These are phyloP conservation scores for Backusella westeae DNA, from an alignment of 192 early-diverging fungal genomes.

Conservation along the genomic window DNA sequence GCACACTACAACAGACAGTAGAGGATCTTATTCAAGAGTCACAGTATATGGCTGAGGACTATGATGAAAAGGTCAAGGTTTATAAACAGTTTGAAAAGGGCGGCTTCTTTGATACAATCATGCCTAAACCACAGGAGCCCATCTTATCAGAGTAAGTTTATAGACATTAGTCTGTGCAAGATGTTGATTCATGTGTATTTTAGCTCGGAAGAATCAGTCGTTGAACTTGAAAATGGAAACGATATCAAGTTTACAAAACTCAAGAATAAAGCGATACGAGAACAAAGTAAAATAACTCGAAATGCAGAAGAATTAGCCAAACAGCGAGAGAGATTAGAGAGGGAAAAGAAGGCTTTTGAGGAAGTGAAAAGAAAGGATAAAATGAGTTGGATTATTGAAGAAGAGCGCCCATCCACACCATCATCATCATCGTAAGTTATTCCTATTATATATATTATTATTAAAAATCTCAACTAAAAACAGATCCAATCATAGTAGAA, in stretches of 20 bases:
- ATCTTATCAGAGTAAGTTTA: slow-evolving; percentile 22
- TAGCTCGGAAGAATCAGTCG: slow-evolving; percentile 14
- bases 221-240: slow-evolving; percentile 44
- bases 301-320: slow-evolving; percentile 69
- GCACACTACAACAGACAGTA: slow-evolving; percentile 36
- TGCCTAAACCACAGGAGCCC: slow-evolving; percentile 29
- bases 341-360: slow-evolving; percentile 32
- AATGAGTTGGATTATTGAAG: background rate
- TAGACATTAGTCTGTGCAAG: no score
- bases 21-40: slow-evolving; percentile 26
- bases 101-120: slow-evolving; percentile 45
- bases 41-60: slow-evolving; percentile 9
- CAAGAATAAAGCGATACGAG: slow-evolving; percentile 55
- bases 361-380: slow-evolving; percentile 15
- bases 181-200: no score
- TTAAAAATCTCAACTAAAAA: background rate
- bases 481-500: background rate
- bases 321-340: slow-evolving; percentile 54
- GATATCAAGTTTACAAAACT: slow-evolving; percentile 41
- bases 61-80: slow-evolving; percentile 19
- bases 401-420: background rate
- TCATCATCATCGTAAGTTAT: background rate
- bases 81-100: slow-evolving; percentile 31
- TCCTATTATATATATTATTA: background rate
- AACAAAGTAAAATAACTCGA: slow-evolving; percentile 66